A percentile compares a stretch with the other conserved stretches of the same genome.
Conservation (phyloP, 768 basidiomycete genomes). For the Boletus vinaceobasis region DNA sequence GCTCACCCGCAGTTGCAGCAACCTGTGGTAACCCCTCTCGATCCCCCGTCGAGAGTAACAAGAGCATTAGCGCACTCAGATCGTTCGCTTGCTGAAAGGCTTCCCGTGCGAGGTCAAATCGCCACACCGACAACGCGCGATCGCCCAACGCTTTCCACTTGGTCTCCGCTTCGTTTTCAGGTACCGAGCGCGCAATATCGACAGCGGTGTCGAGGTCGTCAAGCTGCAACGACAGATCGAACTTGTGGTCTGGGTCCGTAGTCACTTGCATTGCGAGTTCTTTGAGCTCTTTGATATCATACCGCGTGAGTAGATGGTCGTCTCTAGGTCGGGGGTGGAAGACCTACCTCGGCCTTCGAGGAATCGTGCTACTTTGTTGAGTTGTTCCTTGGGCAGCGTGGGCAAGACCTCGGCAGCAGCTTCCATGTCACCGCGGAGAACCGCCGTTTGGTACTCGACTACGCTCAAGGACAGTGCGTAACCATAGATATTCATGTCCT, state of each 20-base stretch:
- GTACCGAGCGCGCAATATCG: conserved; percentile 67
- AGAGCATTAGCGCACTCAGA: conserved; percentile 80
- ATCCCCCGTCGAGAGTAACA: conserved; percentile 82
- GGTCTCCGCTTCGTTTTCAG: conserved; percentile 65
- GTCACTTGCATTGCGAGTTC: conserved; percentile 92
- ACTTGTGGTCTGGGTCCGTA: conserved; percentile 92
- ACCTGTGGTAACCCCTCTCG: conserved; percentile 62
- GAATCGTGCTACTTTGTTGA: conserved; percentile 93
- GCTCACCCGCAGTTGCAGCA: conserved; percentile 65
- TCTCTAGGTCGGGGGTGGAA: not conserved
- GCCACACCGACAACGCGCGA: conserved; percentile 87
- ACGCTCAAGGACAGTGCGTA: conserved; percentile 82
- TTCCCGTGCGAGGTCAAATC: conserved; percentile 89
- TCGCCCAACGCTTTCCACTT: conserved; percentile 97
- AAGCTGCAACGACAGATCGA: conserved; percentile 85
- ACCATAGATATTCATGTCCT: conserved; percentile 81
- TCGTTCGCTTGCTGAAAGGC: conserved; percentile 88
- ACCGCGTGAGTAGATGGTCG: not conserved
- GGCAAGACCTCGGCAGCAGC: conserved; percentile 80
- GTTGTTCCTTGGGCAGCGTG: conserved; percentile 79
- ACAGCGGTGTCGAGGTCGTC: conserved; percentile 91
- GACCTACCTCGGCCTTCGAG: conserved; percentile 76
- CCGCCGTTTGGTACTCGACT: conserved; percentile 95
- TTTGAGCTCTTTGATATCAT: conserved; percentile 64
- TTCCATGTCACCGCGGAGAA: conserved; percentile 86